Percentiles rank a stretch among this genome's conserved stretches.
These are phyloP conservation scores for Colletotrichum tropicale DNA, from an alignment of 2,329 filamentous ascomycete species.

Conservation along the genomic window DNA sequence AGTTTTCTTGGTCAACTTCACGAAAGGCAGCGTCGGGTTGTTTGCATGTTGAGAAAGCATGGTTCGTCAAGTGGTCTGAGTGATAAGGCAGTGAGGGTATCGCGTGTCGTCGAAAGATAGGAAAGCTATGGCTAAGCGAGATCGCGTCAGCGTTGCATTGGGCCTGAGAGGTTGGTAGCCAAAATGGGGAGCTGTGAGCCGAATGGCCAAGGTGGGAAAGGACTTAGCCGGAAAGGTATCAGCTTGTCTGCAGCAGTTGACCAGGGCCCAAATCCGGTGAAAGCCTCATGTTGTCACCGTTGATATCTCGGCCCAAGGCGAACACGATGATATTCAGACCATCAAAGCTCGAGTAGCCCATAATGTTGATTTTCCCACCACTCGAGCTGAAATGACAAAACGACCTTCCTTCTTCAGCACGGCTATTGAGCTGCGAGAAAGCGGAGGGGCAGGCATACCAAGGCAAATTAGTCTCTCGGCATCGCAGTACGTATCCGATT, in stretches of 20 bases:
- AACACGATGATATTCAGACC: background rate
- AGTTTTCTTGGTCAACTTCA: too few relatives aligned
- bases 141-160: background rate
- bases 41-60: background rate
- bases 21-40: background rate
- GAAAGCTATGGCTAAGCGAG: background rate
- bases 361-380: background rate
- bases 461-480: background rate
- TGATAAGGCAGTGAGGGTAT: background rate
- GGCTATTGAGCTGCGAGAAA: background rate
- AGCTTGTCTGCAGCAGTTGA: background rate
- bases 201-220: background rate
- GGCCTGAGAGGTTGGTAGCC: background rate
- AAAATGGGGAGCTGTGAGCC: background rate
- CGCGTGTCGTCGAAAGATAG: background rate
- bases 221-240: background rate
- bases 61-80: background rate
- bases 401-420: constrained; percentile 1
- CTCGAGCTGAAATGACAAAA: background rate
- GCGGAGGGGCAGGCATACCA: background rate
- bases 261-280: background rate
- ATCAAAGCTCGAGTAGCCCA: background rate
- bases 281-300: too few relatives aligned
- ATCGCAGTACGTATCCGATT: background rate
- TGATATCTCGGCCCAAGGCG: background rate